Conservation (phyloP, 176 grass and related monocot genomes). For the Secale cereale region DNA sequence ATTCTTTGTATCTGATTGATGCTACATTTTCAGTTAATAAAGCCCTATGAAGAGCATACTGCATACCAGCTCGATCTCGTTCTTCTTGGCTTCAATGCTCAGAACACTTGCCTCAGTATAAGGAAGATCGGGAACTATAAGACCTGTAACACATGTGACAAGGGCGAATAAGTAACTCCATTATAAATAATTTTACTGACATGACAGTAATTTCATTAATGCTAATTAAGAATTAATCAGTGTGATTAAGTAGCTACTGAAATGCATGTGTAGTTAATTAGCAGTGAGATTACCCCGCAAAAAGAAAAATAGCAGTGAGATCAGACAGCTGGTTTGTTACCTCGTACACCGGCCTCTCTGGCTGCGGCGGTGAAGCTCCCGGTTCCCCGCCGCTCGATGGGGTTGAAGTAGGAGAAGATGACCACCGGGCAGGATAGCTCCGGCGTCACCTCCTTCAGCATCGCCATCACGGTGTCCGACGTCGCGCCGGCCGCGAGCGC, state of each 20-base stretch:
- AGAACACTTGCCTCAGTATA: slow-evolving; percentile 31
- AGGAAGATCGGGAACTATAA: slow-evolving; percentile 81
- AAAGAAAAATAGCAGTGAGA: neutral
- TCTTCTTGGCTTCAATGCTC: slow-evolving; percentile 51
- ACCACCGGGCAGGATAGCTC: slow-evolving; percentile 82
- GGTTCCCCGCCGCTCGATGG: slow-evolving; percentile 46
- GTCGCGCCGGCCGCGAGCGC: slow-evolving; percentile 49
- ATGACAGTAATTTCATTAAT: neutral
- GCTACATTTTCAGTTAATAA: too few species aligned
- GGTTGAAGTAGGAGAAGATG: slow-evolving; percentile 74
- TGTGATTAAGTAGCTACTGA: neutral
- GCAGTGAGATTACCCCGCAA: neutral
- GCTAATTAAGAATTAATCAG: neutral
- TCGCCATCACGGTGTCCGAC: slow-evolving; percentile 51
- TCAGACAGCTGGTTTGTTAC: neutral
- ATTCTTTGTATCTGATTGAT: too few species aligned
- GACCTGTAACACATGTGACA: slow-evolving; percentile 30
- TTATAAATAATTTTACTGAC: too few species aligned
- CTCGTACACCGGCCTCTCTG: slow-evolving; percentile 48
- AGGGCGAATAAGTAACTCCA: neutral
- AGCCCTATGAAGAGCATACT: slow-evolving; percentile 23
- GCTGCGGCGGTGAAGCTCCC: slow-evolving; percentile 48
- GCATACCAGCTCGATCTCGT: slow-evolving; percentile 67
- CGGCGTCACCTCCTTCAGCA: slow-evolving; percentile 76
- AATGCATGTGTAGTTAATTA: neutral